Evolutionary conservation across 176 grass and related monocot species (phyloP).

Genomic region (Urochloa ruziziensis): DNA sequence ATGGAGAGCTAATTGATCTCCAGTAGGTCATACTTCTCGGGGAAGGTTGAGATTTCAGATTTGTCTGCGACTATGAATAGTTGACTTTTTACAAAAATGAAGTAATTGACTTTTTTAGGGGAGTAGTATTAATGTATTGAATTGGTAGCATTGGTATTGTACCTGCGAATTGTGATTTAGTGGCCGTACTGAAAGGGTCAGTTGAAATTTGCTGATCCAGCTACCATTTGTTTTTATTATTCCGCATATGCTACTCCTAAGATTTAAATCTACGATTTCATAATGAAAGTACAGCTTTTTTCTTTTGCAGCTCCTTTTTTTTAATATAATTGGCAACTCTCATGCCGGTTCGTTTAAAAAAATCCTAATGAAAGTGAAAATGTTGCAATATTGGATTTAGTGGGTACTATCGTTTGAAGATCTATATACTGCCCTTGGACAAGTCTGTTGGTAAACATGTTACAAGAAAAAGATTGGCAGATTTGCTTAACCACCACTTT

Average conservation of each 20-base stretch:
- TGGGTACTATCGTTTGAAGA: constrained; percentile 45
- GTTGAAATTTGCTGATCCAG: neutral
- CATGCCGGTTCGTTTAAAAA: too few species aligned
- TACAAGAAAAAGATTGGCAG: constrained; percentile 34
- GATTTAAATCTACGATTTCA: neutral
- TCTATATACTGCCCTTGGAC: neutral
- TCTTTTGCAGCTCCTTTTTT: too few species aligned
- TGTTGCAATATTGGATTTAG: constrained; percentile 39
- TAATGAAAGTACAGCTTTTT: neutral
- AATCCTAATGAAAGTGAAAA: neutral
- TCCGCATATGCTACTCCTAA: constrained; percentile 2
- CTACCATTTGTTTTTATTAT: neutral
- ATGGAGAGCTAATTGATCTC: too few species aligned
- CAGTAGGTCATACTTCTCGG: neutral
- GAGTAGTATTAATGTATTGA: neutral
- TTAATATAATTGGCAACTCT: too few species aligned
- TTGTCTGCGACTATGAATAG: neutral
- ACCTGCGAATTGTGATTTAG: neutral
- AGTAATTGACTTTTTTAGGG: neutral
- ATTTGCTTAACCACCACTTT: neutral
- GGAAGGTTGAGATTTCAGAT: neutral
- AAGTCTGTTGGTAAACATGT: constrained; percentile 36
- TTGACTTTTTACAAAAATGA: neutral
- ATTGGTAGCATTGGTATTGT: neutral
- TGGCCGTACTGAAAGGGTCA: neutral